Percentiles rank a stretch among this genome's conserved stretches.
Conservation (phyloP, 2,329 filamentous ascomycete genomes). For the Ustulina deusta region DNA sequence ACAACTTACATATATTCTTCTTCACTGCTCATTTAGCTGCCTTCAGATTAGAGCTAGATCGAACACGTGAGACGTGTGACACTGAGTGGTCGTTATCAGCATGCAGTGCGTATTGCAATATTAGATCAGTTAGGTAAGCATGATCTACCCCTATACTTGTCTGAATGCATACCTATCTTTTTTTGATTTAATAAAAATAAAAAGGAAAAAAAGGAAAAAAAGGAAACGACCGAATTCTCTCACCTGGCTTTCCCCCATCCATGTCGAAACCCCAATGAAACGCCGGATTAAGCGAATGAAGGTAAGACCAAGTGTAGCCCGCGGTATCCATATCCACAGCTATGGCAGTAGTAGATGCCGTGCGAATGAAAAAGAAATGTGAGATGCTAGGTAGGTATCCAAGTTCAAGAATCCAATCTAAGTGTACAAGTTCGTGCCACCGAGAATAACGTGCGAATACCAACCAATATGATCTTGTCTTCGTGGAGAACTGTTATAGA, state of each 20-base stretch:
- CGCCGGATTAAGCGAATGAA: conserved; percentile 24
- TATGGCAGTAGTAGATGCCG: conserved; percentile 11
- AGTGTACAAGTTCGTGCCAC: conserved; percentile 32
- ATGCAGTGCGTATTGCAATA: conserved; percentile 3
- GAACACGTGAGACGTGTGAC: background rate
- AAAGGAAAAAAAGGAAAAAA: no score
- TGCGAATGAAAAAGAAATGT: conserved; percentile 11
- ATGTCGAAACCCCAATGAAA: conserved; percentile 17
- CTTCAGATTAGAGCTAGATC: background rate
- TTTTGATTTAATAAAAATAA: conserved; percentile 2
- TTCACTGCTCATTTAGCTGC: background rate
- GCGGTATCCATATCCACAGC: conserved; percentile 13
- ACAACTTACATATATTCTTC: background rate
- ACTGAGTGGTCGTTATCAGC: conserved; percentile 4
- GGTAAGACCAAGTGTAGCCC: conserved; percentile 20
- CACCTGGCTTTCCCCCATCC: conserved; percentile 17
- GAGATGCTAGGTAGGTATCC: conserved; percentile 14
- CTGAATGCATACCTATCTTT: conserved; percentile 1
- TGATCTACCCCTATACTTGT: conserved; percentile 1
- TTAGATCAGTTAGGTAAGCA: conserved; percentile 3
- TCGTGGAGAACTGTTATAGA: conserved; percentile 25
- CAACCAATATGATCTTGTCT: conserved; percentile 35
- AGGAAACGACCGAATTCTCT: conserved; percentile 16
- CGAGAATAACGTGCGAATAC: conserved; percentile 17
- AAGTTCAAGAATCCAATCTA: conserved; percentile 34